Conservation (phyloP, 208 protist genomes). For the Novymonas esmeraldas region DNA sequence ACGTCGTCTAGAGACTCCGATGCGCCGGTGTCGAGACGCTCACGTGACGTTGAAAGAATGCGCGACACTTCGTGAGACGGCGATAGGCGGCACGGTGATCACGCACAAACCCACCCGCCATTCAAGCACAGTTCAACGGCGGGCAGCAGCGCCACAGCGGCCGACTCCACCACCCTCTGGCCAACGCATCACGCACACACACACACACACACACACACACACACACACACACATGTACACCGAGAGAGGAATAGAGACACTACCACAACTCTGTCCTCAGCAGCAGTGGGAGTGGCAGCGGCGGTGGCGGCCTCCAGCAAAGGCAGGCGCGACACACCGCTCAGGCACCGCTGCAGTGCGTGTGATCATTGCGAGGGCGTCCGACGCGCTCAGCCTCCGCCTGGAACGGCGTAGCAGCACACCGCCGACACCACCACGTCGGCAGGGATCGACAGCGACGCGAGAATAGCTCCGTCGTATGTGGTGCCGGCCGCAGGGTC, state of each 20-base stretch:
- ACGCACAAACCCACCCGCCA: no score
- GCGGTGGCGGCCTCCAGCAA: background rate
- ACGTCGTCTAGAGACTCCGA: background rate
- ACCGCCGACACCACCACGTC: slow-evolving; percentile 13
- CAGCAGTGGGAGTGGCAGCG: no score
- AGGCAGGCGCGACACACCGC: background rate
- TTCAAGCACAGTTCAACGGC: no score
- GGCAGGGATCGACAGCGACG: slow-evolving; percentile 18
- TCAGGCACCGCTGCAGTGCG: background rate
- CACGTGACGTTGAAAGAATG: no score
- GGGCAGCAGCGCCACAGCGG: no score
- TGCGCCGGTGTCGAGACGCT: no score
- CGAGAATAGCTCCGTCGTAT: slow-evolving; percentile 18
- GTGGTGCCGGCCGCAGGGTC: slow-evolving; percentile 9
- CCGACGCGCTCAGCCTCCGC: slow-evolving; percentile 11
- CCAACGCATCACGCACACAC: background rate
- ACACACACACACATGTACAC: background rate
- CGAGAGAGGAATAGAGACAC: background rate
- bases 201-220: background rate
- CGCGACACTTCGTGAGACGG: no score
- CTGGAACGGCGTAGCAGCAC: slow-evolving; percentile 13
- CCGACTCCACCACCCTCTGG: no score
- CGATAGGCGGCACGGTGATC: no score
- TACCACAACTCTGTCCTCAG: no score
- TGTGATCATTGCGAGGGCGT: no score